Conservation (phyloP, 192 early-diverging fungal species). For the Mortierella antarctica region DNA sequence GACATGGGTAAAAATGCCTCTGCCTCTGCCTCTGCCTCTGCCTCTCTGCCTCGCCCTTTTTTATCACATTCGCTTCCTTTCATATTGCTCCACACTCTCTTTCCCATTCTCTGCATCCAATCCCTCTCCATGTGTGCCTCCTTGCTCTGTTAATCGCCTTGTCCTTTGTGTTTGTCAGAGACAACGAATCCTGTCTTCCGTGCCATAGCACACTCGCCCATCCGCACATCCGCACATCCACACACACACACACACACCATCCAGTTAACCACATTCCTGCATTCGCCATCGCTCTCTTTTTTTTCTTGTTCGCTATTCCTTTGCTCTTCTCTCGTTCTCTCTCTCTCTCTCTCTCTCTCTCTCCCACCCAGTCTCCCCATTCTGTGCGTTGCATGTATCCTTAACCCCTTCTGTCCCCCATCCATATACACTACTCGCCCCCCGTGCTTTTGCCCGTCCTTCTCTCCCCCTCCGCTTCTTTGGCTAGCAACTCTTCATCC, state of each 20-base stretch:
- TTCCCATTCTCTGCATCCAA: not conserved
- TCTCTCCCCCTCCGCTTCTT: not conserved
- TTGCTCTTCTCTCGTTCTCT: not conserved
- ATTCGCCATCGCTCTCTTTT: not conserved
- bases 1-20: not conserved
- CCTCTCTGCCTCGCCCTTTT: not conserved
- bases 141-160: no score
- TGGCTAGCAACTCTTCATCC: not conserved
- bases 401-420: not conserved
- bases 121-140: not conserved
- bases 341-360: not conserved
- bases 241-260: not conserved
- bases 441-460: not conserved
- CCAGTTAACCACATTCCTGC: slow-evolving; percentile 1
- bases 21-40: not conserved
- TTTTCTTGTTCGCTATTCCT: not conserved
- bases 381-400: not conserved
- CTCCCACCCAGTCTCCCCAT: not conserved
- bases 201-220: not conserved
- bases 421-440: no score
- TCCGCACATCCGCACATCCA: not conserved
- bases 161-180: no score
- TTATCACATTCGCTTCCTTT: not conserved
- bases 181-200: not conserved
- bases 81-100: slow-evolving; percentile 1